Base-by-base conservation (phyloP, 345 rosid genomes). In the Eucalyptus regnans region DNA sequence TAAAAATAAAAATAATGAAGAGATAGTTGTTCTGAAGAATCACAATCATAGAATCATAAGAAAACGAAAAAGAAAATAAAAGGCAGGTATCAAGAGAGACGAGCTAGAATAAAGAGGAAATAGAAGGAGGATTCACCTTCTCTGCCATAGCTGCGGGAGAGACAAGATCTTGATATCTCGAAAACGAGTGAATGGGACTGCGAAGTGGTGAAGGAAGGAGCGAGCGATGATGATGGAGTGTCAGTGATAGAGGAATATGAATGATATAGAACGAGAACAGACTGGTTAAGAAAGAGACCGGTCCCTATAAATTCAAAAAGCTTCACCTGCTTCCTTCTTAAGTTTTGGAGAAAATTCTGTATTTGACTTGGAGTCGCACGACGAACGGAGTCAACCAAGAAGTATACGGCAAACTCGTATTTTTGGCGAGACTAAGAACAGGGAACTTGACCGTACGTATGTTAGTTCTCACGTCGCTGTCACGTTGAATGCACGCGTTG, bases 101-200 rank as follows among this genome's bases (percentile, higher is more conserved):
- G 56, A 56, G 13, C 41, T 37, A 7, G 13, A 62, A 44, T 13
- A 46, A 25, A 87, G 68, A 22, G 88, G 17, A 37, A 56, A 56
- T 56, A 56, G 29, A 56, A 56, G 60, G 14, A 87, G 37, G 50
- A 20, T 20, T 20, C 14, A 90, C 92, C 92, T 89, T 90, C 79
- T 92, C 91, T 48, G 48, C 88, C 93, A 92, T 92, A 11, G 91
- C 89, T 66, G 80, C 13, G 91, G 22, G 83, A 8, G 58, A 48
- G 27, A 48, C 48, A 58, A 23, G 50, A 43, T 86, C 12, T 22
- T 60, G 66, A 17, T 44, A 50, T 52, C 25, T 29, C 27, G 12
- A 71, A 44, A 66, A 15, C 37, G 64, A 86, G 89, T 23, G 68
- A 49, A 29, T 14, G 49, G 62, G 50, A 17, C 48, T 27, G 18